Evolutionary conservation across 805 yeast genomes (phyloP), one percentile per base, ranked within the genome.

Genomic region (Teunomyces tritomae): DNA sequence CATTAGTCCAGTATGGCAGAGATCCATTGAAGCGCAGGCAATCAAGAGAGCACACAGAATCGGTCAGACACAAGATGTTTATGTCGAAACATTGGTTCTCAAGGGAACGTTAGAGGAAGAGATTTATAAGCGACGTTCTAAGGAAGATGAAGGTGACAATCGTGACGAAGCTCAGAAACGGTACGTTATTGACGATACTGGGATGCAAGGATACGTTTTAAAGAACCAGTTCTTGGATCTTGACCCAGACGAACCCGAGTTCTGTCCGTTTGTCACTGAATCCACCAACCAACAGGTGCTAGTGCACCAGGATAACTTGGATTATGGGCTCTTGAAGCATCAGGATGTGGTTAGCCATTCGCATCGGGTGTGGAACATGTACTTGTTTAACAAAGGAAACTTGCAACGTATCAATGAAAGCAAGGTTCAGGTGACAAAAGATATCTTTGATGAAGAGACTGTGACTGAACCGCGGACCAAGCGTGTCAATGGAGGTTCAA

Each of bases 41-140:
- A 83, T 85, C 42, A 84, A 85, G 53, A 77, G 91, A 67, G 85
- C 89, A 0, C 91, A 85, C 63, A 75, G 90, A 63, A 85, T 85
- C 59, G 90, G 91, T 0, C 90, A 85, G 53, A 68, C 71, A 0
- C 65, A 72, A n/a, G 80, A 79, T 16, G 89, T 85, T 0, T 65
- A 62, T 58, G 90, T 85, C n/a, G 89, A 85, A 57, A 85, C 89
- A 0, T 63, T 85, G 48, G 78, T 85, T 2, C 59, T 85, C 55
- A 67, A 74, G 44, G 83, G 78, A 4, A 85, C 89, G 0, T 68
- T 85, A 41, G 90, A 85, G 54, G 86, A 84, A 60, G 85, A 82
- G 54, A 82, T 85, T 73, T 83, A 82, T 61, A 74, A 66, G 36
- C 61, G 64, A 46, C 55, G 80, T 42, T 45, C 58, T 16, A 16